phyloP scores from a whole-genome alignment of 306 rosid genomes.

The Astragalus membranaceus region DNA sequence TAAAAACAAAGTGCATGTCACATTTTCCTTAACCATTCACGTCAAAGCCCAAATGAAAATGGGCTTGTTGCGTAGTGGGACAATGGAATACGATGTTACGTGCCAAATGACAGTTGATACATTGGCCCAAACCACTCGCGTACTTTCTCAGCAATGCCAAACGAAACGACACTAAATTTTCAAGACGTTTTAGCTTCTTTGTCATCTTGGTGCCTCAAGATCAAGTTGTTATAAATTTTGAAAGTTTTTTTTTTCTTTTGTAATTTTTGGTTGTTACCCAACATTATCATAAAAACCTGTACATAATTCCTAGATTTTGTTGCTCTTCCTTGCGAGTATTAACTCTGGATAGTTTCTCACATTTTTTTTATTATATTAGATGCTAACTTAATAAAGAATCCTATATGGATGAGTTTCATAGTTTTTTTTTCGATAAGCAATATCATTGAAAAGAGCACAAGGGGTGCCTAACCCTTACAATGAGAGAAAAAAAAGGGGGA shows the following conservation, averaged over 20 bases:
- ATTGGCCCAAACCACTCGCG: constrained; percentile 28
- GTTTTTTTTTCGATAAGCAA: no score
- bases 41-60: constrained; percentile 14
- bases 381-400: no score
- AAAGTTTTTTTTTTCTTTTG: neutral
- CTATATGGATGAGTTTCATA: no score
- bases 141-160: constrained; percentile 42
- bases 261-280: neutral
- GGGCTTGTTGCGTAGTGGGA: constrained; percentile 22
- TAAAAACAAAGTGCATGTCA: neutral
- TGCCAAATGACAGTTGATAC: constrained; percentile 38
- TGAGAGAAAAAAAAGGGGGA: no score
- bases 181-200: neutral
- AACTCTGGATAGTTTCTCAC: neutral
- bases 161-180: constrained; percentile 10
- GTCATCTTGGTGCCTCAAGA: neutral
- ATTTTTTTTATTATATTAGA: no score
- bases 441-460: no score
- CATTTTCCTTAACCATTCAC: constrained; percentile 27
- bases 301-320: neutral
- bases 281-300: neutral
- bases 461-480: no score
- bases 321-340: neutral
- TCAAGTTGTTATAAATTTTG: neutral
- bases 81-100: constrained; percentile 5